These are phyloP conservation scores for Cadophora sp. DNA, from an alignment of 2,329 filamentous ascomycete species.

Conservation along the genomic window DNA sequence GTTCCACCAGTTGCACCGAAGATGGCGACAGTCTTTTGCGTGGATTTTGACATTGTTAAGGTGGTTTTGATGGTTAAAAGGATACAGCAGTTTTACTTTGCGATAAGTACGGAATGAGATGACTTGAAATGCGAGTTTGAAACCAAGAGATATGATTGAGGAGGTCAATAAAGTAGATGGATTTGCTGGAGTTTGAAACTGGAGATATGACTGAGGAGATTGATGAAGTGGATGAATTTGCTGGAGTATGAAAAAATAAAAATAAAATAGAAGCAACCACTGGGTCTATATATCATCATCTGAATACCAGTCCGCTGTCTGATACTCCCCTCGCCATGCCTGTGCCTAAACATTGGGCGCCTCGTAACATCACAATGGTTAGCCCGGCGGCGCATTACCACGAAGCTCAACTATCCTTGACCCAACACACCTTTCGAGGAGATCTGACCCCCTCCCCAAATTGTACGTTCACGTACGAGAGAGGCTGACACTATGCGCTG, in stretches of 20 bases:
- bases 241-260: not conserved
- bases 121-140: not conserved
- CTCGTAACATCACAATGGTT: not conserved
- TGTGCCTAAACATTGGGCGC: not conserved
- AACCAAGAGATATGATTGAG: not conserved
- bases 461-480: conserved; percentile 15
- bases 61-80: not conserved
- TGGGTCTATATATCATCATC: conserved; percentile 2
- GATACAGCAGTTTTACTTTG: not conserved
- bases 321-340: not conserved
- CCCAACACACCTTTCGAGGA: not conserved
- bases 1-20: conserved; percentile 59
- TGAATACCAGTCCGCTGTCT: not conserved
- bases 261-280: not conserved
- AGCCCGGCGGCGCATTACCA: not conserved
- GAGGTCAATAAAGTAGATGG: not conserved
- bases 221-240: not conserved
- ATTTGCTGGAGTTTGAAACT: not conserved
- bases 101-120: not conserved
- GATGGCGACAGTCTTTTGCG: conserved; percentile 53
- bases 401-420: not conserved
- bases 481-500: not conserved
- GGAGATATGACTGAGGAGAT: not conserved
- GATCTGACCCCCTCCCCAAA: not conserved
- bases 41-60: conserved; percentile 18